Conservation (phyloP, 805 yeast genomes). For the Candida dajiaensis region DNA sequence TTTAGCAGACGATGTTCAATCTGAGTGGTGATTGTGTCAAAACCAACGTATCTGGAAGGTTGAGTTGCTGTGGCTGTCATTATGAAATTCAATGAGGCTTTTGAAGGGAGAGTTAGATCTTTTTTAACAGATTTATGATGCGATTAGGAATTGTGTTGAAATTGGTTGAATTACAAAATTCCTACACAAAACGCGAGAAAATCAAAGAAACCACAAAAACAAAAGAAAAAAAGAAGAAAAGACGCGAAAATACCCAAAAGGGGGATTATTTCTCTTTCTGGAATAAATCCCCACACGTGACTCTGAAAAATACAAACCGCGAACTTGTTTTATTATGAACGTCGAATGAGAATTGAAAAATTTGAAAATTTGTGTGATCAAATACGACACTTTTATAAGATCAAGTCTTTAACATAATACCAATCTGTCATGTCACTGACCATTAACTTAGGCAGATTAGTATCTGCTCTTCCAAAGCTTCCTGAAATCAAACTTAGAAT, state of each 20-base stretch:
- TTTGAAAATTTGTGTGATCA: not conserved
- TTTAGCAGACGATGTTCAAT: slow-evolving; percentile 88
- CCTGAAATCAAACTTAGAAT: slow-evolving; percentile 22
- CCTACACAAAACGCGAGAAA: not conserved
- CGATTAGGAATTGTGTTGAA: no score
- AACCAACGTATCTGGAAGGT: slow-evolving; percentile 85
- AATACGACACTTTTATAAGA: not conserved
- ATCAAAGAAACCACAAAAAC: not conserved
- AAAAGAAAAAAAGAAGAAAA: no score
- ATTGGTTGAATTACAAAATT: not conserved
- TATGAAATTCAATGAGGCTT: not conserved
- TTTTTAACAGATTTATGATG: not conserved
- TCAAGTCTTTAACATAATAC: not conserved
- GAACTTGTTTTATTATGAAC: not conserved
- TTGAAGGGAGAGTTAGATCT: not conserved
- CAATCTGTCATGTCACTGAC: slow-evolving; percentile 15
- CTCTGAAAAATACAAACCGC: not conserved
- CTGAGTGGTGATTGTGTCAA: slow-evolving; percentile 93
- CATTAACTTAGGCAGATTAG: slow-evolving; percentile 16
- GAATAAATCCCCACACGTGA: not conserved
- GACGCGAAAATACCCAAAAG: not conserved
- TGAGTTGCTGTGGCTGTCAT: slow-evolving; percentile 3
- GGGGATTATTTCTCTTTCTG: not conserved
- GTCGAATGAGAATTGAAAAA: not conserved
- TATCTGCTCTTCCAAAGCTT: slow-evolving; percentile 18